Evolutionary conservation across 805 yeast genomes (phyloP).

Genomic region (Phaffomyces antillensis): DNA sequence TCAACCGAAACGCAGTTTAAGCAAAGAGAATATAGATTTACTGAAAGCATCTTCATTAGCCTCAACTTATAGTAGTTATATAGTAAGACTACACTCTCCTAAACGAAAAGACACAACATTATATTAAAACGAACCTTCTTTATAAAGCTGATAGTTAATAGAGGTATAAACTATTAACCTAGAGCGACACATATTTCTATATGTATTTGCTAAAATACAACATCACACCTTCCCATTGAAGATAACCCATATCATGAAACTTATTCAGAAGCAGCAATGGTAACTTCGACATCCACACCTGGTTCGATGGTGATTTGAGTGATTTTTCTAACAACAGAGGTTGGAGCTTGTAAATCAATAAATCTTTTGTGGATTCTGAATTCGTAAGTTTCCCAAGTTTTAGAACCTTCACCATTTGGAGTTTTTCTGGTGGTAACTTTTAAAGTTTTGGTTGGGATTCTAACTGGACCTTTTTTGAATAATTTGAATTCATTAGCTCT

Average conservation of each 20-base stretch:
- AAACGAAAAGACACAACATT: background rate
- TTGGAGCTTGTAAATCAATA: slow-evolving; percentile 97
- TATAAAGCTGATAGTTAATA: slow-evolving; percentile 24
- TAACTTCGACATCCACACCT: slow-evolving; percentile 97
- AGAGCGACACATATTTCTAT: slow-evolving; percentile 17
- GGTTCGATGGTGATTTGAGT: slow-evolving; percentile 98
- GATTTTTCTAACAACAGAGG: slow-evolving; percentile 86
- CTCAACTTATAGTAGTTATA: too few relatives aligned
- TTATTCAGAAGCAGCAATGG: slow-evolving; percentile 67
- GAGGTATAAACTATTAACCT: slow-evolving; percentile 28
- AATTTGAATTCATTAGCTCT: slow-evolving; percentile 80
- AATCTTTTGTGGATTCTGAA: slow-evolving; percentile 99
- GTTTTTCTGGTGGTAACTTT: slow-evolving; percentile 99
- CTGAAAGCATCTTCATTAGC: too few relatives aligned
- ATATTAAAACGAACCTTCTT: slow-evolving; percentile 8
- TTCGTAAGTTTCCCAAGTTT: slow-evolving; percentile 99
- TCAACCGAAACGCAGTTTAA: too few relatives aligned
- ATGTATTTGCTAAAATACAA: slow-evolving; percentile 3
- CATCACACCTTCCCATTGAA: background rate
- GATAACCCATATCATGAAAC: background rate
- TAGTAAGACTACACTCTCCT: too few relatives aligned
- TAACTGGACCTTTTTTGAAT: slow-evolving; percentile 97
- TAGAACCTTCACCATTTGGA: slow-evolving; percentile 99
- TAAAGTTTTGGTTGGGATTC: slow-evolving; percentile 99
- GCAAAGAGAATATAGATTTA: too few relatives aligned